phyloP scores from a whole-genome alignment of 129 eudicot genomes.

The Chrysanthemum lavandulifolium region DNA sequence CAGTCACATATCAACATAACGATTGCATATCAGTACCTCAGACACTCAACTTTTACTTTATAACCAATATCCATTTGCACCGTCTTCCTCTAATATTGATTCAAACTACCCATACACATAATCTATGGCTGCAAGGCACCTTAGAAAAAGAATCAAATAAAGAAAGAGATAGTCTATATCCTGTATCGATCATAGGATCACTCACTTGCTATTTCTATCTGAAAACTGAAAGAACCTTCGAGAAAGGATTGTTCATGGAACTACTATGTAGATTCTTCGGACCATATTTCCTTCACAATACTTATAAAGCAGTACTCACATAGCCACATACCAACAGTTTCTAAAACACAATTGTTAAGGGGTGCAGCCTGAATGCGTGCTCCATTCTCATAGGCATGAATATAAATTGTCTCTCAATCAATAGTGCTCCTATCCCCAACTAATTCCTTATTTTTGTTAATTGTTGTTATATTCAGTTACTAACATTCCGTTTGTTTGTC shows the following conservation, averaged over 20 bases:
- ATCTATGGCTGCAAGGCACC: background rate
- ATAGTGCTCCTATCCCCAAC: background rate
- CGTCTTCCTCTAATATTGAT: background rate
- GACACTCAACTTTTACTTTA: background rate
- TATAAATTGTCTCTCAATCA: no score
- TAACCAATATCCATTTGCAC: conserved; percentile 4
- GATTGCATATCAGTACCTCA: background rate
- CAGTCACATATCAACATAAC: background rate
- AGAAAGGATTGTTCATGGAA: no score
- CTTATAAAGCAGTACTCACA: background rate
- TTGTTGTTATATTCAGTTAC: background rate
- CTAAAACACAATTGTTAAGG: no score
- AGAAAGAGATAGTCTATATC: no score
- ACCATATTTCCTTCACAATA: no score
- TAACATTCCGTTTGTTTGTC: background rate
- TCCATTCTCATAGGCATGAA: conserved; percentile 2
- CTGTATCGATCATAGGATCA: no score
- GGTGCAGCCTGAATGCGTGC: background rate
- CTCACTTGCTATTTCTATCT: no score
- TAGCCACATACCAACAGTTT: no score
- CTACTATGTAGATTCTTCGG: no score
- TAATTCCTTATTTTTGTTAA: background rate
- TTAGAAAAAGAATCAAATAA: no score
- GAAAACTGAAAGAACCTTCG: no score
- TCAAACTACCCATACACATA: background rate